Evolutionary conservation across 177 flowering plant genomes (phyloP), one percentile per base, ranked within the genome.

Genomic region (Vitis hybrid): DNA sequence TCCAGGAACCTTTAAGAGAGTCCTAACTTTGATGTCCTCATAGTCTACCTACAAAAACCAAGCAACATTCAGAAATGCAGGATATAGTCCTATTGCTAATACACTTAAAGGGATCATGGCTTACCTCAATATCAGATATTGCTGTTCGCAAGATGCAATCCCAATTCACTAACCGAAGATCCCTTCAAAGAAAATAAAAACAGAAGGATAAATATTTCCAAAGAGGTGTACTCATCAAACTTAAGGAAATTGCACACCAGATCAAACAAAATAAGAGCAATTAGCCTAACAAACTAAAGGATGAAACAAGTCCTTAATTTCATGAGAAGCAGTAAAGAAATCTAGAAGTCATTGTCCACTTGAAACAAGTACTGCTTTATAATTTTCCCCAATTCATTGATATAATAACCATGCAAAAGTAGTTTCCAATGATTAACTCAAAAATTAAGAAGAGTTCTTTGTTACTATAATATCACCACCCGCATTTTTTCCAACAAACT

Each of bases 91-190:
- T 18, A 12, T 48, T 21, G 57, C 34, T 30, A 55, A 15, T 23
- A 3, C 57, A 60, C 56, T 56, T 12, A 57, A 52, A 64, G 51
- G n/a, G 30, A 26, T 39, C 7, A 39, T 15, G 56, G 62, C 74
- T 71, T 67, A 89, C 99, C 89, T 95, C 99, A 79, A 93, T 90
- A 76, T 95, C 99, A 73, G 99, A 95, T 74, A 95, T 88, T 60
- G 99, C 99, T 17, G 99, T 95, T 70, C 89, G 79, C 80, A 95
- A 72, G 69, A 88, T 72, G 75, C 97, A 93, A 78, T 93, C 98
- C 99, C 99, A 95, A 71, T 95, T 95, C n/a, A 95, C 99, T 34
- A 93, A 81, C 15, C 99, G 94, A 51, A 84, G 67, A 84, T 89
- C 97, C 82, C 99, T 95, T 81, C 15, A 70, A 65, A 59, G 21